Conservation (phyloP, 768 basidiomycete genomes). For the Boletus pseudopeckii region DNA sequence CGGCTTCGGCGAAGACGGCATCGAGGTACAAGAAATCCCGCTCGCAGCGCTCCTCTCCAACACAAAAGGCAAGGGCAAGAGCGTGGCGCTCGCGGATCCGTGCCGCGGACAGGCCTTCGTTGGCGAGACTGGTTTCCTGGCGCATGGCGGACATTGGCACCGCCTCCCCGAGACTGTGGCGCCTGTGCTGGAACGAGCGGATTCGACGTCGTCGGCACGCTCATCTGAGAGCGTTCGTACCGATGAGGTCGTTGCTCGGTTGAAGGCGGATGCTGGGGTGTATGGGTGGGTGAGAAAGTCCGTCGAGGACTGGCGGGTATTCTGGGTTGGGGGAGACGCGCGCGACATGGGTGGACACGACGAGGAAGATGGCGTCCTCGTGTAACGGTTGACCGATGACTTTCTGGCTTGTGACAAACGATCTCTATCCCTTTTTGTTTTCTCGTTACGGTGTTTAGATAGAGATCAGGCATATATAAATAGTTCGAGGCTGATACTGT, state of each 20-base stretch:
- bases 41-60: conserved; percentile 42
- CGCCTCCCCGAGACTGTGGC: conserved; percentile 22
- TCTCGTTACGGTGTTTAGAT: neutral
- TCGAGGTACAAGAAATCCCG: conserved; percentile 71
- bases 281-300: conserved; percentile 81
- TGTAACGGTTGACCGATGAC: conserved; percentile 8
- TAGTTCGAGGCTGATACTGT: conserved; percentile 16
- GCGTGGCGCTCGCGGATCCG: conserved; percentile 41
- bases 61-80: conserved; percentile 38
- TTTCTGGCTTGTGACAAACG: neutral
- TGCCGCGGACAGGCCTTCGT: conserved; percentile 58
- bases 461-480: conserved; percentile 16
- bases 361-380: conserved; percentile 32
- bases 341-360: conserved; percentile 23
- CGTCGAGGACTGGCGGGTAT: conserved; percentile 70
- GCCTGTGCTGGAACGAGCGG: conserved; percentile 40
- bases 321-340: conserved; percentile 72
- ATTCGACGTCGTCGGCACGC: conserved; percentile 40
- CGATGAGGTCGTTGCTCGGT: conserved; percentile 43
- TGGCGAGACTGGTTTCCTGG: conserved; percentile 53
- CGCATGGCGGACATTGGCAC: conserved; percentile 49
- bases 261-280: conserved; percentile 58
- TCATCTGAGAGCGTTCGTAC: conserved; percentile 54
- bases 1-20: conserved; percentile 64
- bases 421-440: neutral